Conservation (phyloP, 2,329 filamentous ascomycete species). For the Aulographum hederae region DNA sequence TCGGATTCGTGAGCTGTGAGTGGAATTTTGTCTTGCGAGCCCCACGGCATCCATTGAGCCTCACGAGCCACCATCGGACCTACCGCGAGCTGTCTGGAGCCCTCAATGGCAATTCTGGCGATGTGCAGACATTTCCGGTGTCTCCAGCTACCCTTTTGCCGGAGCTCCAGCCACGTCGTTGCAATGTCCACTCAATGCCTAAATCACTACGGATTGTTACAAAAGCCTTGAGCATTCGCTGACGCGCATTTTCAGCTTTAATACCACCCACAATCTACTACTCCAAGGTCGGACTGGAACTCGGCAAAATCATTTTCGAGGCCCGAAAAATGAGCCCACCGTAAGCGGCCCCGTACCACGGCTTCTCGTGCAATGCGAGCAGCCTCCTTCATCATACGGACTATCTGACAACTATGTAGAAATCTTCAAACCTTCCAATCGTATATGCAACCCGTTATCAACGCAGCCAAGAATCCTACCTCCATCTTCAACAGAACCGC, state of each 20-base stretch:
- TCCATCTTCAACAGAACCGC: no score
- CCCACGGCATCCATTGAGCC: no score
- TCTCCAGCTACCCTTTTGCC: no score
- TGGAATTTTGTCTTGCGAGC: conserved; percentile 9
- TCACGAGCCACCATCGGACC: no score
- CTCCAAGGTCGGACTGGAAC: conserved; percentile 70
- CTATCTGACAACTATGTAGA: no score
- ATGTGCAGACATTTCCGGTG: no score
- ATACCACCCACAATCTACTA: conserved; percentile 81
- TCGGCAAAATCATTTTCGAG: conserved; percentile 72
- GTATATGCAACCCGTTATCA: conserved; percentile 62
- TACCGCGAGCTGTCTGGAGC: no score
- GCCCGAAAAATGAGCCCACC: conserved; percentile 86
- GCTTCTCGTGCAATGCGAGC: conserved; percentile 1
- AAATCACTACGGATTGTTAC: no score
- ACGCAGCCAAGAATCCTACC: conserved; percentile 50
- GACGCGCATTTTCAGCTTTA: conserved; percentile 3
- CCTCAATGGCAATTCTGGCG: no score
- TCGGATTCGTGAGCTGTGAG: conserved; percentile 77
- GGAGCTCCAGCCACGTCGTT: no score
- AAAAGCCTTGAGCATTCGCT: background rate
- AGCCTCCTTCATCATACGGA: background rate
- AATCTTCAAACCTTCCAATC: conserved; percentile 49
- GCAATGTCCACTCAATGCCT: no score
- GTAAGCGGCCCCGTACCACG: conserved; percentile 40